phyloP scores from a whole-genome alignment of 208 protist genomes.

The Leishmania arabica region DNA sequence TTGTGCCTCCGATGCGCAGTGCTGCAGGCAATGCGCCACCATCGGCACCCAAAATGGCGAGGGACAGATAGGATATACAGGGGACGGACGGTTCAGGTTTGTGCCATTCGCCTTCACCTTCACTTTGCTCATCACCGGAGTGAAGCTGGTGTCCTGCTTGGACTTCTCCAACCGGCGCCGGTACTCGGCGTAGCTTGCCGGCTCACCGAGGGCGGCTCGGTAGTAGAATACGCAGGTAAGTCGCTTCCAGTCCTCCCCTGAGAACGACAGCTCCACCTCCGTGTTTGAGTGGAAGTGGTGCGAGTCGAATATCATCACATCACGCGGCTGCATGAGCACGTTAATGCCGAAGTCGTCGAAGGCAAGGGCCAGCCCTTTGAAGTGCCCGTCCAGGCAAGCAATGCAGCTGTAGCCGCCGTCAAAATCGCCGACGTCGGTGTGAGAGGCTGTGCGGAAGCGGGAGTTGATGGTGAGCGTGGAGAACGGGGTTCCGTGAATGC shows the following conservation, averaged over 20 bases:
- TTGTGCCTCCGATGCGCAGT: slow-evolving; percentile 36
- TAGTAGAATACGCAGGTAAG: slow-evolving; percentile 94
- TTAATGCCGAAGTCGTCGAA: slow-evolving; percentile 81
- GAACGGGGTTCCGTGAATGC: slow-evolving; percentile 88
- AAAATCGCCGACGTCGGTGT: slow-evolving; percentile 92
- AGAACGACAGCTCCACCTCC: slow-evolving; percentile 58
- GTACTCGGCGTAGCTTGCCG: slow-evolving; percentile 75
- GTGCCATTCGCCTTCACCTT: slow-evolving; percentile 67
- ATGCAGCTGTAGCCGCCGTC: slow-evolving; percentile 89
- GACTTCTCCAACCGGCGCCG: slow-evolving; percentile 51
- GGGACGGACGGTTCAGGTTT: slow-evolving; percentile 59
- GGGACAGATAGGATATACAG: slow-evolving; percentile 40
- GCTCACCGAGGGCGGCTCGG: slow-evolving; percentile 73
- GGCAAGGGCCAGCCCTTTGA: slow-evolving; percentile 72
- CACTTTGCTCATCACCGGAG: slow-evolving; percentile 29
- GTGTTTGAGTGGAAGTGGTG: slow-evolving; percentile 94
- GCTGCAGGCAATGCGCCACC: slow-evolving; percentile 28
- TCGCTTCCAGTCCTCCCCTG: slow-evolving; percentile 56
- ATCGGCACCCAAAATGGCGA: slow-evolving; percentile 60
- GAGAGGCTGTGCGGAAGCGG: slow-evolving; percentile 86
- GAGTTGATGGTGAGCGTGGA: slow-evolving; percentile 93
- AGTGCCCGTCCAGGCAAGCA: slow-evolving; percentile 84
- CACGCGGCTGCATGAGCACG: slow-evolving; percentile 73
- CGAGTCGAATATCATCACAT: slow-evolving; percentile 92
- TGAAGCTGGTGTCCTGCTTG: slow-evolving; percentile 12